Evolutionary conservation across 1,139 yeast genomes (phyloP), one percentile per base, ranked within the genome.

Genomic region (Pneumocystis canis): DNA sequence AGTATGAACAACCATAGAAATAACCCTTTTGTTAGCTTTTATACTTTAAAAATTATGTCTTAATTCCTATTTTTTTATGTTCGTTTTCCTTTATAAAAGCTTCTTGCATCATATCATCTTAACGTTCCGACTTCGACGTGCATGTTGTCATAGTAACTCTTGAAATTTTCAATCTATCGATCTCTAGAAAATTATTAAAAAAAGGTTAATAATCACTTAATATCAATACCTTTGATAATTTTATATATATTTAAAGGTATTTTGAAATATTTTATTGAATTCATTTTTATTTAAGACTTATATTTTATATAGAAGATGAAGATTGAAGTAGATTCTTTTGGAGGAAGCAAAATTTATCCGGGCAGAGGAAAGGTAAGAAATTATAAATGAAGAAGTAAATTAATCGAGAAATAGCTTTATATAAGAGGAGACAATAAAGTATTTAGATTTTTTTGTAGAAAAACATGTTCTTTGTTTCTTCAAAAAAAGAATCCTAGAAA

Each of bases 401-500:
- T 25, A 7, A 63, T 64, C n/a, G 62, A 70, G 71, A 98, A 98
- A 82, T 89, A 95, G 79, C 86, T 92, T 80, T 92, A 89, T 78
- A 92, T 92, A 80, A 90, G 99, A 83, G 97, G 97, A 76, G 99
- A 92, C 89, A 89, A 97, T 77, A 92, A 92, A 84, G 80, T 90
- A 25, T 35, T 92, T 95, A 89, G 99, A 85, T 92, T 94, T 95
- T 95, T 87, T 80, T 85, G 89, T 78, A 88, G 97, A 73, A 94
- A 92, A 83, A 84, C 95, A 77, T 94, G 96, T 75, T 89, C 98
- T 78, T 86, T 92, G 77, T 92, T 92, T 95, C 85, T 85, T 77
- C 99, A 94, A 84, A 89, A 97, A 86, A 92, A 92, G 95, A 92
- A 94, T 90, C 99, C 98, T 82, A 89, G 98, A 85, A 88, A 96